Percentiles rank a stretch among this genome's conserved stretches.
Conservation (phyloP, 371 early-diverging fungal genomes). For the Homolaphlyctis polyrhiza region DNA sequence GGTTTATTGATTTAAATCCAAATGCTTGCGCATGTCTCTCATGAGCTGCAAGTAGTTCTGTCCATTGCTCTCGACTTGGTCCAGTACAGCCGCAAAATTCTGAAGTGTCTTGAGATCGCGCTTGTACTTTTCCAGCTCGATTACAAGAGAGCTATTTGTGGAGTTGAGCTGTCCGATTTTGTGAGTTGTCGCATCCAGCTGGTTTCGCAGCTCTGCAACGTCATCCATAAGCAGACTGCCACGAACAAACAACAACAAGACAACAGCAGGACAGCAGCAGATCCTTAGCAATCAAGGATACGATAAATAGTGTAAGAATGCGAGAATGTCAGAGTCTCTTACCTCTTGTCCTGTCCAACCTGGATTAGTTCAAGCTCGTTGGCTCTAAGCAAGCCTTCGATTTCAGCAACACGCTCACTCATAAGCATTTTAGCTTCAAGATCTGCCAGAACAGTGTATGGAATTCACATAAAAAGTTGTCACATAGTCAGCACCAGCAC, state of each 20-base stretch:
- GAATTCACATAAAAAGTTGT: not conserved
- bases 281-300: too few relatives aligned
- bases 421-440: constrained; percentile 28
- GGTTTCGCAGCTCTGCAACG: constrained; percentile 31
- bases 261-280: too few relatives aligned
- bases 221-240: constrained; percentile 37
- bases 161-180: not conserved
- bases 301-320: too few relatives aligned
- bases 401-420: constrained; percentile 26
- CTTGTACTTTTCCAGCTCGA: not conserved
- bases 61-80: not conserved
- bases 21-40: constrained; percentile 5
- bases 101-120: not conserved
- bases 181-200: not conserved
- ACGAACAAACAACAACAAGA: constrained; percentile 5
- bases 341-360: constrained; percentile 45
- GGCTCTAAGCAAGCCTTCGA: constrained; percentile 20
- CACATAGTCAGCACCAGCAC: not conserved
- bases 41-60: constrained; percentile 2
- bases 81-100: constrained; percentile 1
- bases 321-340: too few relatives aligned
- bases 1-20: not conserved
- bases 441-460: constrained; percentile 12
- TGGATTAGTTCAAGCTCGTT: constrained; percentile 35
- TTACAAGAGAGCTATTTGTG: not conserved